These are phyloP conservation scores for Pholiota conissans DNA, from an alignment of 768 basidiomycete genomes.

Conservation along the genomic window DNA sequence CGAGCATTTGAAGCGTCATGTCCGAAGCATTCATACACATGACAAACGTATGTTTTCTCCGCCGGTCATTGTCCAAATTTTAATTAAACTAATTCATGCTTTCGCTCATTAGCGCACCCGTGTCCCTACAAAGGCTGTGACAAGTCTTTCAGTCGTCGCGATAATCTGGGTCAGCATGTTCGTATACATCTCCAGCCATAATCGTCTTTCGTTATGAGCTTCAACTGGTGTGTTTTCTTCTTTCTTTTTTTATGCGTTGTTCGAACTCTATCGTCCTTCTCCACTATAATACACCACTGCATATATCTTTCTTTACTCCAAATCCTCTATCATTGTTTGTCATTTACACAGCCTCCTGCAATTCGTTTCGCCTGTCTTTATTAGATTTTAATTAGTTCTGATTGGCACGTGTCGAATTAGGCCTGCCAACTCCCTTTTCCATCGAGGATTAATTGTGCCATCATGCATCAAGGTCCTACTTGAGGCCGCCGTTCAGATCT, in stretches of 20 bases:
- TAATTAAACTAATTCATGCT: not conserved
- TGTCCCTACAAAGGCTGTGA: constrained; percentile 67
- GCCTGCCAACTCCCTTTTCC: not conserved
- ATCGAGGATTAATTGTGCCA: constrained; percentile 2
- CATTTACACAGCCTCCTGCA: not conserved
- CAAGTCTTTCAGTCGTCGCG: constrained; percentile 71
- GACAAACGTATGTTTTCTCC: constrained; percentile 68
- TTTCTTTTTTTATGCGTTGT: not conserved
- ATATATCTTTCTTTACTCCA: not conserved
- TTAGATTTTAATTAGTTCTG: not conserved
- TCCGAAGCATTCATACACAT: constrained; percentile 77
- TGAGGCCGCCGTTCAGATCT: not conserved
- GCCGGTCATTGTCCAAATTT: not conserved
- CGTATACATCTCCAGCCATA: constrained; percentile 51
- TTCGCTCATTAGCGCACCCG: constrained; percentile 41
- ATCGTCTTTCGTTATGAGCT: too few relatives aligned
- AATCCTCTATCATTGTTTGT: not conserved
- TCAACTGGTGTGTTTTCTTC: not conserved
- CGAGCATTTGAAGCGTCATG: constrained; percentile 82
- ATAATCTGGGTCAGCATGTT: constrained; percentile 78
- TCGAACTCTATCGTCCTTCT: too few relatives aligned
- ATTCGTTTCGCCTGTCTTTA: not conserved
- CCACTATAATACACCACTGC: not conserved
- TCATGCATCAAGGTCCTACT: not conserved
- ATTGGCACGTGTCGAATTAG: not conserved